phyloP scores from a whole-genome alignment of 768 basidiomycete species.

The Xerocomellus intermedius region DNA sequence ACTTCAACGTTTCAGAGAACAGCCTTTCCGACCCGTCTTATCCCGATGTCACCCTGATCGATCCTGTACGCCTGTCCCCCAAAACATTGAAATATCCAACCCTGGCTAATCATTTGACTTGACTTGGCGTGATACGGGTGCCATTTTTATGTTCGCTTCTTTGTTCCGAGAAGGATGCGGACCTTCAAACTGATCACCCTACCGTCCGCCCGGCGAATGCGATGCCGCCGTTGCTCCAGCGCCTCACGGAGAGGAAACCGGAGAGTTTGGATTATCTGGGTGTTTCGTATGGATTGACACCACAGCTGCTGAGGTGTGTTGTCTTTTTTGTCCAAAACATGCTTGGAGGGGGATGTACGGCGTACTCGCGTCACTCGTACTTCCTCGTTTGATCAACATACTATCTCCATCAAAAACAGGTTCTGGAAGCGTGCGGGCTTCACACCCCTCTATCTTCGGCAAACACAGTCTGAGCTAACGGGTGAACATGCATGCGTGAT shows the following conservation, averaged over 20 bases:
- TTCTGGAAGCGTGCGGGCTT: slow-evolving; percentile 98
- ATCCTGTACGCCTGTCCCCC: slow-evolving; percentile 36
- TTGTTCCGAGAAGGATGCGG: slow-evolving; percentile 37
- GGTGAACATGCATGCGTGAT: slow-evolving; percentile 97
- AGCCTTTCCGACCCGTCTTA: slow-evolving; percentile 49
- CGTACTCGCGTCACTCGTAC: not conserved
- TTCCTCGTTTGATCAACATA: not conserved
- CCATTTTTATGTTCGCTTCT: not conserved
- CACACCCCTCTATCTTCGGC: slow-evolving; percentile 88
- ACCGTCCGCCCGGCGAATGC: slow-evolving; percentile 65
- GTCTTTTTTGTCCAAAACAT: not conserved
- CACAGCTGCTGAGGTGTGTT: slow-evolving; percentile 69
- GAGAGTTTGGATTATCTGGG: slow-evolving; percentile 92
- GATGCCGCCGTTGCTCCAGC: slow-evolving; percentile 93
- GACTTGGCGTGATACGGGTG: not conserved
- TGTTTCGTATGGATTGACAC: slow-evolving; percentile 93
- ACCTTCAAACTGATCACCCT: slow-evolving; percentile 76
- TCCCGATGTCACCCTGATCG: slow-evolving; percentile 53
- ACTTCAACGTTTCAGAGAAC: slow-evolving; percentile 80
- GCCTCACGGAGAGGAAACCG: slow-evolving; percentile 85
- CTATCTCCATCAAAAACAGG: slow-evolving; percentile 32
- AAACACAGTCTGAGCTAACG: slow-evolving; percentile 91
- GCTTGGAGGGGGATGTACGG: not conserved
- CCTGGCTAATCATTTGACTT: slow-evolving; percentile 1
- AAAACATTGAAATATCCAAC: not conserved